Evolutionary conservation across 805 yeast species (phyloP).

Genomic region (Zygotorulaspora sp.): DNA sequence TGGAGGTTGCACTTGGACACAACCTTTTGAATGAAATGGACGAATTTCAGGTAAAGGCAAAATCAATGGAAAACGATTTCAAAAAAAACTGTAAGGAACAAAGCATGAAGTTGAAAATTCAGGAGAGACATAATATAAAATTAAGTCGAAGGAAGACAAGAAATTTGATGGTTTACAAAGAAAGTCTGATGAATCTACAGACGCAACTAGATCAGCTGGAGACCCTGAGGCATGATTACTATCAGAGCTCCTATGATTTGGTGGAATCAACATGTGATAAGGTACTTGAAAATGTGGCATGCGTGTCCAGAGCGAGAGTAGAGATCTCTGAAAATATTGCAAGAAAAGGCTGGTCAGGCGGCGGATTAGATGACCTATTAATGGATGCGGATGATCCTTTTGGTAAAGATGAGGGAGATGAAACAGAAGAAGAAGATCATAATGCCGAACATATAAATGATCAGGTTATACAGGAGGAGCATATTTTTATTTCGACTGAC

Average conservation of each 20-base stretch:
- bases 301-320: constrained; percentile 71
- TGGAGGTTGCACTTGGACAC: constrained; percentile 50
- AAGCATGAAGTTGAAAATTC: constrained; percentile 48
- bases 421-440: constrained; percentile 4
- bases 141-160: constrained; percentile 57
- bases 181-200: constrained; percentile 62
- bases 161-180: constrained; percentile 63
- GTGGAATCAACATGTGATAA: constrained; percentile 58
- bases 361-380: constrained; percentile 70
- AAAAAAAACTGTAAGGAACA: constrained; percentile 49
- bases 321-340: constrained; percentile 80
- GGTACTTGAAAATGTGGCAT: constrained; percentile 52
- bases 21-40: constrained; percentile 47
- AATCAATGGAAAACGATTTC: constrained; percentile 49
- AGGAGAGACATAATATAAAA: constrained; percentile 58
- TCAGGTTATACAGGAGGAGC: constrained; percentile 9
- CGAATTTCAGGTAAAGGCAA: constrained; percentile 42
- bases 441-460: too few relatives aligned
- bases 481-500: neutral
- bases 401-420: constrained; percentile 29
- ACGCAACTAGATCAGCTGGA: constrained; percentile 76
- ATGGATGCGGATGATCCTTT: constrained; percentile 65
- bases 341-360: constrained; percentile 81
- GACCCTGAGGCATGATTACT: constrained; percentile 66
- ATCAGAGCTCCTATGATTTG: constrained; percentile 55